Evolutionary conservation across 306 rosid genomes (phyloP), one percentile per base, ranked within the genome.

Genomic region (Hylodesmum podocarpum): DNA sequence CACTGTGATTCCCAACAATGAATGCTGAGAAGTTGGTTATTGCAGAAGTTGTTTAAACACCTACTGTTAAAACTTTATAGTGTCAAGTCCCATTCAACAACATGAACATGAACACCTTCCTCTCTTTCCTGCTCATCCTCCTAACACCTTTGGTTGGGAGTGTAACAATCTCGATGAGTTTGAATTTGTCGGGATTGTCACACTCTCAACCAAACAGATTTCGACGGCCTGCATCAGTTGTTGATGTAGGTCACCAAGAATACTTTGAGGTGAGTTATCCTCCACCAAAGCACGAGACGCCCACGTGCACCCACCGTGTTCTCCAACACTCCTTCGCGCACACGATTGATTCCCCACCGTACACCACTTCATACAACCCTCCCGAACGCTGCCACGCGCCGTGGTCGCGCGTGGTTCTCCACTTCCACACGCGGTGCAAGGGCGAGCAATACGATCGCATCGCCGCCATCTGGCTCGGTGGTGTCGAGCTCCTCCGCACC

Each of bases 401-500:
- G 0, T 86, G 96, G 94, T 81, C 97, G 61, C 85, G 80, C 72
- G 85, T 87, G 55, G 44, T 79, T 28, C 88, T 93, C 25, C 83
- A 80, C 43, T 78, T 90, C 63, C 88, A 80, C 15, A 96, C 85
- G 77, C 33, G 54, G 11, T 89, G 85, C 73, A 81, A 70, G 43
- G 96, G 96, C 66, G 86, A 90, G 15, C 97, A 93, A 73, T 90
- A 89, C 90, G 94, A 90, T 37, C 96, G 97, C 55, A 87, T 93
- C 71, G 84, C 91, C 76, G 97, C 88, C 66, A 1, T 93, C 8
- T 93, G 94, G 96, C 90, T 93, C 54, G 88, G 73, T 73, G 97
- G 96, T 18, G 91, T 12, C 2, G 97, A 93, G 85, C 73, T 93
- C 44, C 79, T 93, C 75, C 92, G 97, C 1, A 93, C 94, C 58